A percentile compares a stretch with the other conserved stretches of the same genome.
These are phyloP conservation scores for Fraxinus quadrangulata DNA, from an alignment of 257 asterid genomes.

Conservation along the genomic window DNA sequence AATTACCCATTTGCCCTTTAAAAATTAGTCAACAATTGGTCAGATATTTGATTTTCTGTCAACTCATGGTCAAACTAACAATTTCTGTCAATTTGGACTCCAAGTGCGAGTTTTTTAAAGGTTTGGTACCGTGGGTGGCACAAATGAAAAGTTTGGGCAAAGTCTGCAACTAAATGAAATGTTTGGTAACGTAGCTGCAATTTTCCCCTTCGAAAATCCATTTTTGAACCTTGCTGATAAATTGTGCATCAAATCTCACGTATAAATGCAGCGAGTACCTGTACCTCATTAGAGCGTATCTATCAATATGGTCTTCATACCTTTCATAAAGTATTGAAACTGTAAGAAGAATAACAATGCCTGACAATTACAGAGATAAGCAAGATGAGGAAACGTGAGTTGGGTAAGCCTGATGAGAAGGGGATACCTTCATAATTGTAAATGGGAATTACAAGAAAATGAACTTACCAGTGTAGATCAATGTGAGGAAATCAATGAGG, in stretches of 20 bases:
- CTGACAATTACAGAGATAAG: conserved; percentile 40
- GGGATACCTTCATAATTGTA: background rate
- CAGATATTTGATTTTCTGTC: no score
- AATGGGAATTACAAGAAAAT: background rate
- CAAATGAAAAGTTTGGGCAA: no score
- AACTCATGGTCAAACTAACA: no score
- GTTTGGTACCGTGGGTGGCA: no score
- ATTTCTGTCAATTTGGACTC: no score
- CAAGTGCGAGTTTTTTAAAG: no score
- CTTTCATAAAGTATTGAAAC: conserved; percentile 74
- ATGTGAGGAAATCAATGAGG: conserved; percentile 54
- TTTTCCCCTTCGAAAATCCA: no score
- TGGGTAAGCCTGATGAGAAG: background rate
- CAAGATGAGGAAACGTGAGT: background rate
- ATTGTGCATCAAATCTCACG: conserved; percentile 50
- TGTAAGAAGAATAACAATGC: conserved; percentile 58
- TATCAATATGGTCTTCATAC: conserved; percentile 54
- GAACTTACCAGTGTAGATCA: conserved; percentile 61
- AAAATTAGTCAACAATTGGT: no score
- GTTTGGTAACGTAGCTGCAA: no score
- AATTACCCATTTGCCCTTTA: no score
- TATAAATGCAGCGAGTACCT: conserved; percentile 39
- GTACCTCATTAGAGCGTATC: conserved; percentile 34
- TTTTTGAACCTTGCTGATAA: conserved; percentile 38
- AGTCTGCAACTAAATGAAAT: no score